Base-by-base conservation (phyloP, 2,329 filamentous ascomycete genomes). In the Aspergillus thermomutatus region DNA sequence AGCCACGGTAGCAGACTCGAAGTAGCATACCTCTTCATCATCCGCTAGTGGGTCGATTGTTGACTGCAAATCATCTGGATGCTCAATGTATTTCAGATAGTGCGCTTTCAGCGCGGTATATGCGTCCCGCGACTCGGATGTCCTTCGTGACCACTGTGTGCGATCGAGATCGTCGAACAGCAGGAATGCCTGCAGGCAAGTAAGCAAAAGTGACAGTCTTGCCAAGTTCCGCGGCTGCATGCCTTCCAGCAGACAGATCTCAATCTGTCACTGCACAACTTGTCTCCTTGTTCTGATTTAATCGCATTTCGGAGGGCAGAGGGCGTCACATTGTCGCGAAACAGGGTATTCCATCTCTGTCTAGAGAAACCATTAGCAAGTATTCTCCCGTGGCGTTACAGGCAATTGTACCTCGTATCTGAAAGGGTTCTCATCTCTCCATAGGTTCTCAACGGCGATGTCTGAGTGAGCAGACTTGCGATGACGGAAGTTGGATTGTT, bases 191-290 rank as follows among this genome's bases (percentile, higher is more conserved):
- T 93, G 64, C 54, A 51, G 25, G 17, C 21, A 37, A 37, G 60
- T 68, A 52, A 69, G 63, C 57, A 60, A 60, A 56, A 66, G 57
- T 50, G 46, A 55, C 48, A 57, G 47, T 5, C 7, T 41, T 23
- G 19, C 26, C 25, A 48, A 34, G 51, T 52, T 23, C 45, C 17
- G 40, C 26, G 54, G 56, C 28, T 45, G 52, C 59, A 66, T 69
- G 88, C 90, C 85, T 96, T 97, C 93, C 93, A 97, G 74, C 89
- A 96, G 40, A 95, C 83, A 3, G 93, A 97, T 55, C 92, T 86
- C 62, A 92, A 84, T 14, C 91, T 91, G 49, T 86, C 80, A 53
- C 86, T 77, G 70, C 88, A 91, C 50, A 87, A 85, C 66, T 83
- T 89, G 17, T 82, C 72, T 19, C 83, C 70, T 56, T 74, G 82